These are phyloP conservation scores for Trichothecium sympodiale DNA, from an alignment of 2,329 filamentous ascomycete species.

Conservation along the genomic window DNA sequence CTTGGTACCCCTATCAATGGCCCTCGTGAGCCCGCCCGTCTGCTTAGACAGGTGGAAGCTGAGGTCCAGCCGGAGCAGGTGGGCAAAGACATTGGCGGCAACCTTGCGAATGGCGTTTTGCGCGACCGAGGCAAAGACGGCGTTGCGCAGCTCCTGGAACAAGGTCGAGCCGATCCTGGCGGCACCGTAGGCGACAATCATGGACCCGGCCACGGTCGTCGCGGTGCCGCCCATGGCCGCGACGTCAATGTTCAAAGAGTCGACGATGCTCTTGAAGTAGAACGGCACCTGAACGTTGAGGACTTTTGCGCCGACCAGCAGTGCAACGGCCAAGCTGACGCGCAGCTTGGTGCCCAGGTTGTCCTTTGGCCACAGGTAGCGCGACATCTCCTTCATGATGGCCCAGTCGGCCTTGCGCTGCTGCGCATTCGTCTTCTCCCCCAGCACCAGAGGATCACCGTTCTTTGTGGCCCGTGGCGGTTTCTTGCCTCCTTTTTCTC, in stretches of 20 bases:
- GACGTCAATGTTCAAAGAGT: conserved; percentile 95
- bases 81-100: conserved; percentile 84
- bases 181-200: conserved; percentile 87
- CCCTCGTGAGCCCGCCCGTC: conserved; percentile 85
- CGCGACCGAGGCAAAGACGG: conserved; percentile 90
- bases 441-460: conserved; percentile 19
- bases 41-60: conserved; percentile 92
- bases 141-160: conserved; percentile 90
- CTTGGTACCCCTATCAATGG: conserved; percentile 94
- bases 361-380: conserved; percentile 92
- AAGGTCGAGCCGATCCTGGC: conserved; percentile 81
- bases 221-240: conserved; percentile 78
- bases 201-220: conserved; percentile 76
- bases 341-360: conserved; percentile 62
- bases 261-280: conserved; percentile 97
- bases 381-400: conserved; percentile 95
- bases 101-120: conserved; percentile 93
- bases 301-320: conserved; percentile 84
- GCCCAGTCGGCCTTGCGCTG: conserved; percentile 97
- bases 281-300: conserved; percentile 97
- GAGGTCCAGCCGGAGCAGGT: conserved; percentile 77
- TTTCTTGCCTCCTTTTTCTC: conserved; percentile 3
- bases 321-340: conserved; percentile 70
- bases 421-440: conserved; percentile 55
- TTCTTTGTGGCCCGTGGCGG: conserved; percentile 2